Evolutionary conservation across 163 green algal genomes (phyloP).

Genomic region (Chlorella variabilis): DNA sequence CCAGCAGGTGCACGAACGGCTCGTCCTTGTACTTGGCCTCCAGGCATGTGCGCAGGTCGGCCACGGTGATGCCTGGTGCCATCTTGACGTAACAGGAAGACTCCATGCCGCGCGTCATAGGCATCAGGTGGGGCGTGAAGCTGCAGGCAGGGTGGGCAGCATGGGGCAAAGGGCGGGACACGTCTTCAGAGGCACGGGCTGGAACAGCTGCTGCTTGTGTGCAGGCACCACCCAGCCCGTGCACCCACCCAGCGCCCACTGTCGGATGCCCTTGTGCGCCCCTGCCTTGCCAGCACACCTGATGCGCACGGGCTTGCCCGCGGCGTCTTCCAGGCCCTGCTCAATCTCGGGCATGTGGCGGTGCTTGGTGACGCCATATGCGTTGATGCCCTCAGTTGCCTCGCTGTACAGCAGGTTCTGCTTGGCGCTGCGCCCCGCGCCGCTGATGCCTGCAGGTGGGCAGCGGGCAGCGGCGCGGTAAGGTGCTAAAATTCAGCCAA

Average conservation of each 20-base stretch:
- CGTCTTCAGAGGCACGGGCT: neutral
- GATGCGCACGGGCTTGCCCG: constrained; percentile 77
- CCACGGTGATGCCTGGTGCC: constrained; percentile 55
- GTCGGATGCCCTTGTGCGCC: neutral
- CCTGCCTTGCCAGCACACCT: constrained; percentile 25
- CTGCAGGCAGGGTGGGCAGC: constrained; percentile 1
- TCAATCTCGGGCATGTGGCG: constrained; percentile 98
- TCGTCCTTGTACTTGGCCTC: constrained; percentile 67
- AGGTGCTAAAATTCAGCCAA: neutral
- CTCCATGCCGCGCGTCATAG: constrained; percentile 89
- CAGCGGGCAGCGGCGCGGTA: neutral
- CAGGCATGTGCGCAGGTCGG: constrained; percentile 69
- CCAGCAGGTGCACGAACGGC: constrained; percentile 87
- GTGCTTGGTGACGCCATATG: constrained; percentile 90
- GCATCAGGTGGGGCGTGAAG: constrained; percentile 99
- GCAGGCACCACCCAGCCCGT: too few species aligned
- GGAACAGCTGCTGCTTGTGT: too few species aligned
- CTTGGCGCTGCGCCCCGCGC: constrained; percentile 90
- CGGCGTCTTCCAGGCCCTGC: constrained; percentile 87
- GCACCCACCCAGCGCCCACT: neutral
- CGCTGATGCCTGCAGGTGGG: constrained; percentile 72
- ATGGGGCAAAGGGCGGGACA: too few species aligned
- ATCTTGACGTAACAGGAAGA: constrained; percentile 79
- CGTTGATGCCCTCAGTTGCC: constrained; percentile 88
- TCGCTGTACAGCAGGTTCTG: constrained; percentile 85